A percentile compares a stretch with the other conserved stretches of the same genome.
phyloP scores from a whole-genome alignment of 306 rosid species.

The Senna siamea region DNA sequence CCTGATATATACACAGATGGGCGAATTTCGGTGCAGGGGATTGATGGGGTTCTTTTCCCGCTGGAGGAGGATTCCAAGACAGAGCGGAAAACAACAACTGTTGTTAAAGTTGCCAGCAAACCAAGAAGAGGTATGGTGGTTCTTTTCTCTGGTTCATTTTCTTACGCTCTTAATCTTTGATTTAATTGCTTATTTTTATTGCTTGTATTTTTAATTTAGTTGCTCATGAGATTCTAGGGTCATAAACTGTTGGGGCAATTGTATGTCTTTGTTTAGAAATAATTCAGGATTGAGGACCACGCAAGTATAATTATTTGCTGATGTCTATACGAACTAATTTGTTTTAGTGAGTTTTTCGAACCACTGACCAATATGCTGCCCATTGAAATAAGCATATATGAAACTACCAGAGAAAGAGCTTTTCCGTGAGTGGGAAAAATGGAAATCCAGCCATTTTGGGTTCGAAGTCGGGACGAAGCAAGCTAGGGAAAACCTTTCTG shows the following conservation, averaged over 20 bases:
- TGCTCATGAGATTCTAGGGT: background rate
- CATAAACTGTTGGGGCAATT: background rate
- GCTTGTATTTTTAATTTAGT: background rate
- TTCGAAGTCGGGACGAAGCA: background rate
- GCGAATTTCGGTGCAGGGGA: conserved; percentile 73
- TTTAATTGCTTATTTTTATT: background rate
- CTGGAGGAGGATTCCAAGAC: conserved; percentile 42
- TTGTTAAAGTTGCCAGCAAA: conserved; percentile 52
- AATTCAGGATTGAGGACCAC: background rate
- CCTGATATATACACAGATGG: conserved; percentile 77
- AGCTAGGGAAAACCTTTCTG: background rate
- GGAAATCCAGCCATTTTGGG: background rate
- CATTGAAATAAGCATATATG: background rate
- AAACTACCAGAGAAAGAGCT: background rate
- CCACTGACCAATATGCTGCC: background rate
- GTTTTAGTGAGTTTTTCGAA: background rate
- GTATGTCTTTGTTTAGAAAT: background rate
- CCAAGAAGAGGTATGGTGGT: conserved; percentile 56
- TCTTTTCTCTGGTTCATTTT: background rate
- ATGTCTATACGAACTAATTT: background rate
- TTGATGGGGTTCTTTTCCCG: conserved; percentile 67
- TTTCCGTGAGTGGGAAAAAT: background rate
- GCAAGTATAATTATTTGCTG: background rate
- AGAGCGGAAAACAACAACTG: conserved; percentile 40
- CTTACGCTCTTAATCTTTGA: background rate